A percentile compares a stretch with the other conserved stretches of the same genome.
Conservation (phyloP, 345 rosid species). For the Linum tenue region DNA sequence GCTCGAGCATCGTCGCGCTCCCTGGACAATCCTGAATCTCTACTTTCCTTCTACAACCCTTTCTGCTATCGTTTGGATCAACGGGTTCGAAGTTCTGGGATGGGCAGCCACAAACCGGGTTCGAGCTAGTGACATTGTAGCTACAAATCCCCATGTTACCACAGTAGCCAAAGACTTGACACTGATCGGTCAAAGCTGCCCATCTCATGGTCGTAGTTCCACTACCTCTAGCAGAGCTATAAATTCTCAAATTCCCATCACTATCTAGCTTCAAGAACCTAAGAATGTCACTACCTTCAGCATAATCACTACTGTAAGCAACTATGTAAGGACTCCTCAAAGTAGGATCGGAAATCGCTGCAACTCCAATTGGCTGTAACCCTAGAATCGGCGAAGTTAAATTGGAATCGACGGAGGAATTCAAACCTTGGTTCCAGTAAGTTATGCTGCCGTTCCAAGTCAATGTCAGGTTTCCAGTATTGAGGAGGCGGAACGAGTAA, state of each 20-base stretch:
- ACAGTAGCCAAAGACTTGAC: slow-evolving; percentile 56
- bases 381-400: slow-evolving; percentile 37
- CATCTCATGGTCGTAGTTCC: slow-evolving; percentile 24
- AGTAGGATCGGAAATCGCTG: slow-evolving; percentile 32
- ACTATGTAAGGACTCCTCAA: slow-evolving; percentile 17
- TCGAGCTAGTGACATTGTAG: slow-evolving; percentile 25
- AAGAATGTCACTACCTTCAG: slow-evolving; percentile 35
- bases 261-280: slow-evolving; percentile 47
- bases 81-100: slow-evolving; percentile 49
- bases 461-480: slow-evolving; percentile 39
- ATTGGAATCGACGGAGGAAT: slow-evolving; percentile 32
- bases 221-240: slow-evolving; percentile 28
- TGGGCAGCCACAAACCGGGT: slow-evolving; percentile 52
- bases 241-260: slow-evolving; percentile 64
- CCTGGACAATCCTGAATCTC: slow-evolving; percentile 46
- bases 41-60: slow-evolving; percentile 53
- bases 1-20: slow-evolving; percentile 37
- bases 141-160: slow-evolving; percentile 59
- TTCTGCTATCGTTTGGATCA: slow-evolving; percentile 35
- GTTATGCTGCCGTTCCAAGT: slow-evolving; percentile 37
- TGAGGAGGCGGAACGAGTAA: slow-evolving; percentile 34
- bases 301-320: slow-evolving; percentile 51
- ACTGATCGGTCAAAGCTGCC: slow-evolving; percentile 57
- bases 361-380: slow-evolving; percentile 36
- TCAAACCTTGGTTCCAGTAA: slow-evolving; percentile 45